Conservation (phyloP, 441 rosid genomes). For the Gossypium trilobum region DNA sequence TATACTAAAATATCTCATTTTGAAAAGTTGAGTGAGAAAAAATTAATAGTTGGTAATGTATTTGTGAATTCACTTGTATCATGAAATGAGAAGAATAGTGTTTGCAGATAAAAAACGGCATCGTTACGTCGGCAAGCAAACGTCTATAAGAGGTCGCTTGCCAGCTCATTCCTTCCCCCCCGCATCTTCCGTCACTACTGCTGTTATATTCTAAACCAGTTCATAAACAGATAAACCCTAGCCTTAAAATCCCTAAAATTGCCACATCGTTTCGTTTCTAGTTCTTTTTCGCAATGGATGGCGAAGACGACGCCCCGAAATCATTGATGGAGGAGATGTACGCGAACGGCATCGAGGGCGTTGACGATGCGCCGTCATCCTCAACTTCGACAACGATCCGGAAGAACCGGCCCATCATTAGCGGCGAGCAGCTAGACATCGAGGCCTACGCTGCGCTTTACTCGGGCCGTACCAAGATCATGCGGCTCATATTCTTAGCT, state of each 20-base stretch:
- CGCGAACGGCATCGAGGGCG: constrained; percentile 52
- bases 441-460: constrained; percentile 83
- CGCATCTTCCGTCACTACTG: neutral
- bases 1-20: no score
- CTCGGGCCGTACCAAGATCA: constrained; percentile 69
- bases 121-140: neutral
- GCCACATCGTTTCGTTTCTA: neutral
- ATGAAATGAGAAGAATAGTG: no score
- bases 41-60: no score
- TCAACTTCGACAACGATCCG: constrained; percentile 20
- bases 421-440: constrained; percentile 79
- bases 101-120: neutral
- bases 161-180: neutral
- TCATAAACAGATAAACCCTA: constrained; percentile 20
- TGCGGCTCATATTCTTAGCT: constrained; percentile 67
- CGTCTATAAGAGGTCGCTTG: neutral
- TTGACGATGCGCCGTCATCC: constrained; percentile 3
- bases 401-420: constrained; percentile 45
- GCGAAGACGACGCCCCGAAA: constrained; percentile 48
- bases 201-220: neutral
- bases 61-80: no score
- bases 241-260: constrained; percentile 11
- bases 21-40: no score
- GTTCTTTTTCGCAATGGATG: constrained; percentile 42
- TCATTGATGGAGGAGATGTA: constrained; percentile 54